Base-by-base conservation (phyloP, 768 basidiomycete genomes). In the Suillus sp. region DNA sequence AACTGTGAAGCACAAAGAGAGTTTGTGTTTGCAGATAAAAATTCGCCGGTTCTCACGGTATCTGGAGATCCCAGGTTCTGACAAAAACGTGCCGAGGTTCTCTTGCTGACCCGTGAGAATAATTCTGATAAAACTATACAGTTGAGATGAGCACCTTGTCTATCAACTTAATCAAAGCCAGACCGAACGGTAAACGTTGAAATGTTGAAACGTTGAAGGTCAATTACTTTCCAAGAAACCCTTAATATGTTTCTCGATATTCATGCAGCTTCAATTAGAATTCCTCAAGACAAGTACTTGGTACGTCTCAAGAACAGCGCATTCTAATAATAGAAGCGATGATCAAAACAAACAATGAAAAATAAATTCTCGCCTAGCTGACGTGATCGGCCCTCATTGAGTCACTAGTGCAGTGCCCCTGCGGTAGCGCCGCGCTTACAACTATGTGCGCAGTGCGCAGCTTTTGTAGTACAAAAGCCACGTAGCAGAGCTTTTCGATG, bases 321-420 rank as follows among this genome's bases (percentile, higher is more conserved):
- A 1, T 32, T 53, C 20, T 34, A 34, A 40, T 38, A 64, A 66
- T 35, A 59, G 30, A 48, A 32, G 54, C 30, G 47, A 55, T 64
- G 69, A 68, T 67, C 63, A 63, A 48, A 56, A 27, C 42, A 30
- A 50, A 62, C 7, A 59, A 38, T 22, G 65, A 64, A 53, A 74
- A 42, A 62, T 42, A 62, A 61, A 34, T 9, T 20, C 35, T 53
- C 48, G 22, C 54, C 20, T 45, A 20, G 25, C 27, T 2, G 45
- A 50, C 59, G 74, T 72, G 67, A 73, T 74, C 73, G 66, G 32
- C 38, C 35, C 25, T 0, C 1, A 48, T 14, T 1, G 25, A 50
- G 58, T 30, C 32, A 40, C 30, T 34, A n/a, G n/a, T n/a, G 47
- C 34, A 30, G 27, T 61, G 60, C 50, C 27, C 8, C 27, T 27